These are phyloP conservation scores for Lactuca sativa DNA, from an alignment of 129 eudicot genomes.

Conservation along the genomic window DNA sequence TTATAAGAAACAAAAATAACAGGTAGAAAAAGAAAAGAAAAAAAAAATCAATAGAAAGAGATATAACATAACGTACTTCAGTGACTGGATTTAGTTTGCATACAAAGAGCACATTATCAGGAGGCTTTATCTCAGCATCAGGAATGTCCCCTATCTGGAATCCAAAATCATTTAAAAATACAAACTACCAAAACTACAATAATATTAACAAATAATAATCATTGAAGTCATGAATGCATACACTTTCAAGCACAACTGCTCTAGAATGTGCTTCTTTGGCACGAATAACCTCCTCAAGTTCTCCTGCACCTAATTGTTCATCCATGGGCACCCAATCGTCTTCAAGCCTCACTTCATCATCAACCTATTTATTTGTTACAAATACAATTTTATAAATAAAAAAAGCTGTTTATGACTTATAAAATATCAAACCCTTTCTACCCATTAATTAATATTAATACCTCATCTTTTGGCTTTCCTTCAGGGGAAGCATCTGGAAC, in stretches of 20 bases:
- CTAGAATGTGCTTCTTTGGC: conserved; percentile 92
- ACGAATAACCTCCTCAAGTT: conserved; percentile 84
- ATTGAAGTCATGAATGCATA: conserved; percentile 32
- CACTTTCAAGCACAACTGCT: conserved; percentile 98
- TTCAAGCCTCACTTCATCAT: conserved; percentile 93
- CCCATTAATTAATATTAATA: conserved; percentile 10
- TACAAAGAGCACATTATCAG: conserved; percentile 93
- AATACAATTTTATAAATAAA: no score
- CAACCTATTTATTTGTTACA: conserved; percentile 50
- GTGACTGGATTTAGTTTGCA: conserved; percentile 97
- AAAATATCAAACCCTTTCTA: not conserved
- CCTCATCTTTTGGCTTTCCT: conserved; percentile 97
- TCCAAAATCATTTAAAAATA: not conserved
- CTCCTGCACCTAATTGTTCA: conserved; percentile 61
- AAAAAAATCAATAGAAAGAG: not conserved
- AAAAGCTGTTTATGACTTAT: no score
- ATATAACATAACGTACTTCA: conserved; percentile 53
- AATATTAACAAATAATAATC: not conserved
- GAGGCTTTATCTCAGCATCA: conserved; percentile 94
- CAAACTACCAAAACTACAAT: no score
- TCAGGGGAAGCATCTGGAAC: conserved; percentile 95
- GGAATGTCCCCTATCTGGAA: conserved; percentile 96
- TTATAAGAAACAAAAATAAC: not conserved
- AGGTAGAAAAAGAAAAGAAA: not conserved
- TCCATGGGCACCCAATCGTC: conserved; percentile 99